Evolutionary conservation across 2,329 filamentous ascomycete genomes (phyloP), one percentile per base, ranked within the genome.

Genomic region (Colletotrichum sp.): DNA sequence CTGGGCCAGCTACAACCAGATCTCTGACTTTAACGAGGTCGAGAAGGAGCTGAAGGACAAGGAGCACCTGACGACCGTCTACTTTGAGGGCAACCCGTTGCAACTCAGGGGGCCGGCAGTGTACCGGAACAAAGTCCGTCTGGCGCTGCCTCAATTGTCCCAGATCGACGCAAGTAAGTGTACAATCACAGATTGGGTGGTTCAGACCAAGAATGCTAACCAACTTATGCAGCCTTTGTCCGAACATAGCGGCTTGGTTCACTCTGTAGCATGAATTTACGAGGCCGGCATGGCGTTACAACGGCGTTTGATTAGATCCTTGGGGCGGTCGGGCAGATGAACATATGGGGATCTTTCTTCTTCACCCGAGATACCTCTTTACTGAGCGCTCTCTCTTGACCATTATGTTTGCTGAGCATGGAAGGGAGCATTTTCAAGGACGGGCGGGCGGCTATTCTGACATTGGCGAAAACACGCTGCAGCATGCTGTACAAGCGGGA

Each of bases 161-260:
- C 96, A 99, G 88, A 98, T 99, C 83, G 97, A 99, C 91, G 97
- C 97, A 75, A 98, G 96, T 98, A 89, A 92, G 96, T 95, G 6
- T 30, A n/a, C 18, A 48, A 32, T 28, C 26, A 8, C 21, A 21
- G 13, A 15, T 12, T n/a, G 10, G 21, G 26, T 13, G 9, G 26
- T 21, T 7, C 4, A 34, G 6, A 24, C 10, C n/a, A 24, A 30
- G 7, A 48, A 6, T 30, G 60, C 75, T 78, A 43, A 78, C 52
- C 15, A 12, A 28, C 13, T 15, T 8, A 1, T 8, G 52, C 28
- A 78, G 78, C 78, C n/a, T 78, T 73, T 58, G 75, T 78, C 65
- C 78, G 74, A 64, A 67, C 78, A 48, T 78, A 63, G 78, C 67
- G 28, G 63, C 55, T 43, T 71, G 38, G 18, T 38, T 38, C n/a